These are phyloP conservation scores for Candida gigantensis DNA, from an alignment of 1,139 yeast genomes.

Conservation along the genomic window DNA sequence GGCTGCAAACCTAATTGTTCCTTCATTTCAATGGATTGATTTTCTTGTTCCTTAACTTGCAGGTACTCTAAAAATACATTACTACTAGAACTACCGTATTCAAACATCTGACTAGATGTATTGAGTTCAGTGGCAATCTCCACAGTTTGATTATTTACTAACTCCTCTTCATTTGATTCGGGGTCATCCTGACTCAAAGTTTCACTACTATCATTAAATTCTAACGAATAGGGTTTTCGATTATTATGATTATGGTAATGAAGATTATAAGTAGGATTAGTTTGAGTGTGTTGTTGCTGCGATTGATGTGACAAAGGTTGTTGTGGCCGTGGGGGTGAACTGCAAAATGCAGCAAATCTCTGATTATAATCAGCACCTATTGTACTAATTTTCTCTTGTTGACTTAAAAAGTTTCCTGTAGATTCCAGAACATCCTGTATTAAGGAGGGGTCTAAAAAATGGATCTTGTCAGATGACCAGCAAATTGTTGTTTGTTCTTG, in stretches of 20 bases:
- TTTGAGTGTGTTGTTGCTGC: too few species aligned
- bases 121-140: constrained; percentile 1
- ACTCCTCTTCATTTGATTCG: not conserved
- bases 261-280: too few species aligned
- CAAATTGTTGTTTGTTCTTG: constrained; percentile 5
- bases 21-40: constrained; percentile 3
- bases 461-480: constrained; percentile 11
- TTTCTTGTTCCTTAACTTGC: constrained; percentile 4
- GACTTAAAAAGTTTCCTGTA: not conserved
- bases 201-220: constrained; percentile 1
- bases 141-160: not conserved
- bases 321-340: constrained; percentile 5
- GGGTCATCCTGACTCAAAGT: constrained; percentile 2
- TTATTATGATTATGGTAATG: not conserved
- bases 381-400: not conserved
- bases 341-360: constrained; percentile 4
- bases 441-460: constrained; percentile 9
- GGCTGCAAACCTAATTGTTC: constrained; percentile 10
- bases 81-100: constrained; percentile 4
- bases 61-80: constrained; percentile 6
- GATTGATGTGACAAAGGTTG: not conserved
- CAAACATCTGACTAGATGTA: constrained; percentile 1
- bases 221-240: not conserved
- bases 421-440: constrained; percentile 6
- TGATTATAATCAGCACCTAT: constrained; percentile 2